These are phyloP conservation scores for Eimeria maxima DNA, from an alignment of 169 alveolate species.

Conservation along the genomic window DNA sequence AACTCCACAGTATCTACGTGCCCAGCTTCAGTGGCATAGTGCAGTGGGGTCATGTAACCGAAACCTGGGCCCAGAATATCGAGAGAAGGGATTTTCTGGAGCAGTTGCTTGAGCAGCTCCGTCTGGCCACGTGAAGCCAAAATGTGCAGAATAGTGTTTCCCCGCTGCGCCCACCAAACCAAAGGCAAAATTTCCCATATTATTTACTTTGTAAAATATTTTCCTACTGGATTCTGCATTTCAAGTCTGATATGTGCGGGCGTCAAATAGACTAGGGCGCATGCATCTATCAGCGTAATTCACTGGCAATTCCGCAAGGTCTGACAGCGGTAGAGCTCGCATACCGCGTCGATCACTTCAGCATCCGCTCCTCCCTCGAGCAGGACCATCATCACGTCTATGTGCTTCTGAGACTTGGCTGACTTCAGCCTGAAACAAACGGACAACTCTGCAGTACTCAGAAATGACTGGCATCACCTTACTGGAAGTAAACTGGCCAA, in stretches of 20 bases:
- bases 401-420: conserved; percentile 21
- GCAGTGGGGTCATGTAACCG: conserved; percentile 80
- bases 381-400: conserved; percentile 57
- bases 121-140: conserved; percentile 75
- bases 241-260: background rate
- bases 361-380: conserved; percentile 54
- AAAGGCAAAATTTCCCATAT: background rate
- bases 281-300: background rate
- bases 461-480: background rate
- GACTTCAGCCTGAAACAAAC: conserved; percentile 59
- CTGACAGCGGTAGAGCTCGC: background rate
- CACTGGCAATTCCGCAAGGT: background rate
- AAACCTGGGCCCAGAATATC: conserved; percentile 81
- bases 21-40: conserved; percentile 79
- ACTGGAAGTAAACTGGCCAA: background rate
- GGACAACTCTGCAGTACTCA: background rate
- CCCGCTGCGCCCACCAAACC: conserved; percentile 49
- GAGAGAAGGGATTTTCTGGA: conserved; percentile 46
- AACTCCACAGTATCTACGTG: conserved; percentile 75
- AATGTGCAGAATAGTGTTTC: conserved; percentile 77
- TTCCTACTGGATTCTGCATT: background rate
- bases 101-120: conserved; percentile 40
- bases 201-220: background rate
- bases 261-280: background rate
- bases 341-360: conserved; percentile 62